A percentile compares a stretch with the other conserved stretches of the same genome.
Conservation (phyloP, 1,139 yeast genomes). For the Geotrichum aggregatum region DNA sequence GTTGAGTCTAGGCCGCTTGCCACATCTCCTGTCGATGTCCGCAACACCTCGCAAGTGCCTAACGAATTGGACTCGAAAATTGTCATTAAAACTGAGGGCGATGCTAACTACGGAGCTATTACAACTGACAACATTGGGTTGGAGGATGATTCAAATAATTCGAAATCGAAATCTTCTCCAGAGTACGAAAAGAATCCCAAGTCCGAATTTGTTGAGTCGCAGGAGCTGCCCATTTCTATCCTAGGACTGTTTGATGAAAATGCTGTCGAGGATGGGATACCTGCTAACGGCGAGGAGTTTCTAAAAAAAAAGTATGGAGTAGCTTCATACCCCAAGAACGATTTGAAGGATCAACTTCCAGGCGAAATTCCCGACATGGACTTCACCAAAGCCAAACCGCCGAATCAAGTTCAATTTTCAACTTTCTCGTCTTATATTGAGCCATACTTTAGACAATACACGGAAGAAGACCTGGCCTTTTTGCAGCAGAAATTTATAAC, state of each 20-base stretch:
- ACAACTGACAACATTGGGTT: slow-evolving; percentile 16
- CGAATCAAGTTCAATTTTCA: slow-evolving; percentile 87
- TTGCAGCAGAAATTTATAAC: slow-evolving; percentile 49
- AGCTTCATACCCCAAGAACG: slow-evolving; percentile 78
- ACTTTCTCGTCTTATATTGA: slow-evolving; percentile 85
- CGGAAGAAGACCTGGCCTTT: slow-evolving; percentile 77
- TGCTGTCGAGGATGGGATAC: slow-evolving; percentile 49
- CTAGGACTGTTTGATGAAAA: slow-evolving; percentile 66
- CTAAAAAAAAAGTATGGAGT: slow-evolving; percentile 79
- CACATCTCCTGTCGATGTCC: slow-evolving; percentile 1
- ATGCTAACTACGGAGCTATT: slow-evolving; percentile 2
- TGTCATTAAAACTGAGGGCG: slow-evolving; percentile 16
- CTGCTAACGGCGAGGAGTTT: slow-evolving; percentile 64
- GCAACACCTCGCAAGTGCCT: neutral
- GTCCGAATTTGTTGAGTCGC: slow-evolving; percentile 70
- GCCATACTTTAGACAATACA: slow-evolving; percentile 70
- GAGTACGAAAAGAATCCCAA: slow-evolving; percentile 71
- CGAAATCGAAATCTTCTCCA: slow-evolving; percentile 30
- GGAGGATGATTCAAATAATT: slow-evolving; percentile 12
- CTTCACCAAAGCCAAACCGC: slow-evolving; percentile 78
- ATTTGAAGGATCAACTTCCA: slow-evolving; percentile 70
- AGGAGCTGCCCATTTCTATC: slow-evolving; percentile 67
- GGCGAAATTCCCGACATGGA: slow-evolving; percentile 86
- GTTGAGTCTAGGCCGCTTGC: neutral
- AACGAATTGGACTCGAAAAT: neutral